These are phyloP conservation scores for Metarhizium rileyi DNA, from an alignment of 2,329 filamentous ascomycete species.

Conservation along the genomic window DNA sequence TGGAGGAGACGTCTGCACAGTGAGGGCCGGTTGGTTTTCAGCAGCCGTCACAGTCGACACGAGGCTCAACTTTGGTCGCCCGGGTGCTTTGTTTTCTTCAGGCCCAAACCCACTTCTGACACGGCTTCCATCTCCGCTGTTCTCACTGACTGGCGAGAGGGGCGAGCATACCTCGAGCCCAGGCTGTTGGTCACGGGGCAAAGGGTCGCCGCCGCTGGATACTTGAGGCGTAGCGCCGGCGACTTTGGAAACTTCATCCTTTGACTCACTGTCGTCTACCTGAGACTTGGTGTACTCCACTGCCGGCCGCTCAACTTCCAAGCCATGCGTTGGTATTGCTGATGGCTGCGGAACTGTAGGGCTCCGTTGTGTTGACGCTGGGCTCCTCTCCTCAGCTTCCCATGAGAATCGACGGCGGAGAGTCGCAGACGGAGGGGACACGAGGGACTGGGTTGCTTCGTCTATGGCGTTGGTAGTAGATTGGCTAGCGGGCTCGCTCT, in stretches of 20 bases:
- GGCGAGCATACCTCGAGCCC: constrained; percentile 34
- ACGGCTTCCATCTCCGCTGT: constrained; percentile 13
- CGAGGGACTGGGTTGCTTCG: constrained; percentile 1
- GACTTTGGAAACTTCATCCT: not conserved
- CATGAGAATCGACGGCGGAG: constrained; percentile 27
- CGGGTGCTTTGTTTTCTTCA: constrained; percentile 34
- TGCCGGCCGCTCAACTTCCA: not conserved
- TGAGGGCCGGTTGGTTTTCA: constrained; percentile 28
- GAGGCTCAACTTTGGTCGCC: constrained; percentile 23
- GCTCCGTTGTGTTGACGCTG: not conserved
- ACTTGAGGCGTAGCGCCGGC: not conserved
- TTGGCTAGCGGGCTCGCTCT: not conserved
- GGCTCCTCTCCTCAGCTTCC: constrained; percentile 20
- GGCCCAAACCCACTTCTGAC: constrained; percentile 26
- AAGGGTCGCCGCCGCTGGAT: not conserved
- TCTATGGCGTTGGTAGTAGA: not conserved
- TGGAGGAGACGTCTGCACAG: not conserved
- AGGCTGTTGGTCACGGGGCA: constrained; percentile 5
- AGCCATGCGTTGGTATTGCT: not conserved
- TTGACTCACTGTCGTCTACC: not conserved
- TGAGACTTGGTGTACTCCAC: not conserved
- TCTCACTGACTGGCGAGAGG: constrained; percentile 27
- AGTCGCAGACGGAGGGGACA: constrained; percentile 4
- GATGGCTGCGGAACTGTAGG: not conserved
- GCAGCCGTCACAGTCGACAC: constrained; percentile 27